phyloP scores from a whole-genome alignment of 768 basidiomycete genomes.

The Kondoa malvinella region DNA sequence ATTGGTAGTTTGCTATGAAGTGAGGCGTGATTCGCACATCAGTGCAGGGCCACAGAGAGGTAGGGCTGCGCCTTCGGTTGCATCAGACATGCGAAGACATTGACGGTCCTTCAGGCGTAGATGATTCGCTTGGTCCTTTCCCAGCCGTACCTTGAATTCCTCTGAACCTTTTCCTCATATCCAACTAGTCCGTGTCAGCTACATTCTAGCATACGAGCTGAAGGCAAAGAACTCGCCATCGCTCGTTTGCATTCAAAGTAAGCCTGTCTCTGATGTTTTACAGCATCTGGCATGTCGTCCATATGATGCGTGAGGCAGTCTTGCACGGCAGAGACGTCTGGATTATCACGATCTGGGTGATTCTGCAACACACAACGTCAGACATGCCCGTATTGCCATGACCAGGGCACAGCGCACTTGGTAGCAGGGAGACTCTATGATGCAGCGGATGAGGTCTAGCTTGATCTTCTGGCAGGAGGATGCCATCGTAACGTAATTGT shows the following conservation, averaged over 20 bases:
- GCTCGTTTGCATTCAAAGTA: conserved; percentile 76
- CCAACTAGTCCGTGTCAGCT: conserved; percentile 39
- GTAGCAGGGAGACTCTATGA: background rate
- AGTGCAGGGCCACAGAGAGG: no score
- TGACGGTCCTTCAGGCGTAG: background rate
- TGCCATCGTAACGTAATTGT: no score
- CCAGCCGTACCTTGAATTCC: conserved; percentile 34
- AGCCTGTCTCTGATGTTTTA: conserved; percentile 57
- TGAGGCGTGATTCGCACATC: no score
- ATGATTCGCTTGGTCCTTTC: background rate
- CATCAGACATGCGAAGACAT: background rate
- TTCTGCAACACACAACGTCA: no score
- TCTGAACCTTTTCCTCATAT: conserved; percentile 68
- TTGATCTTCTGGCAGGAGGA: background rate
- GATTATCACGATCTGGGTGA: background rate
- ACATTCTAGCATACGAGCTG: conserved; percentile 1
- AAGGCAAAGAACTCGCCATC: conserved; percentile 16
- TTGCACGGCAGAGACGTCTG: background rate
- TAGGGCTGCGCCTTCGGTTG: no score
- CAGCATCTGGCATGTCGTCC: conserved; percentile 61
- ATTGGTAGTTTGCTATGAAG: no score
- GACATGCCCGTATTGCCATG: no score
- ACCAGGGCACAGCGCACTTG: background rate
- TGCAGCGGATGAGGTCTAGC: background rate
- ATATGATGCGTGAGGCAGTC: conserved; percentile 61